Evolutionary conservation across 2,329 filamentous ascomycete genomes (phyloP), one percentile per base, ranked within the genome.

Genomic region (Ophioceras dolichostomum): DNA sequence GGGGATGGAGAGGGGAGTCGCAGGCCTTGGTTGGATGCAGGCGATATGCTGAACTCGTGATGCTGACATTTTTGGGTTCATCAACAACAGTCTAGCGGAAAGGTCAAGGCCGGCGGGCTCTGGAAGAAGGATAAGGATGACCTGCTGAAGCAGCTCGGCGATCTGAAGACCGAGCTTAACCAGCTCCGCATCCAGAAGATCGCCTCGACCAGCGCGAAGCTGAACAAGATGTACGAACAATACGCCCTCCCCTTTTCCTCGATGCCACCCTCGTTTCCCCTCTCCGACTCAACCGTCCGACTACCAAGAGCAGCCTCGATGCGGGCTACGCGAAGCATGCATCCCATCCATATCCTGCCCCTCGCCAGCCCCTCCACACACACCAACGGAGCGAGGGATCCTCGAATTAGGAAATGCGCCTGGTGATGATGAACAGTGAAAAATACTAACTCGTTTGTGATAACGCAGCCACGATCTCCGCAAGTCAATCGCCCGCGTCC

Each of bases 121-220:
- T 96, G 91, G 91, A 79, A 78, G 73, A 98, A 98, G 86, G 88
- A 77, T 82, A 96, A 96, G 82, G 86, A 94, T 62, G 93, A 98
- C 59, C 77, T 98, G 68, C 77, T 78, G 63, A 94, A 91, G 78
- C 87, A 94, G 69, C 80, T 95, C 61, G 79, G 79, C 57, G 87
- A 94, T 69, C 75, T 94, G 64, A 94, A 95, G 84, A 79, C 81
- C 49, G 93, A 98, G 76, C 80, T 98, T 54, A 84, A 86, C 61
- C 82, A 89, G 73, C 79, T 98, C 60, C 83, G 91, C 65, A 94
- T 94, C 63, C 89, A 95, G 75, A 96, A 98, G 83, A 88, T 98
- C 64, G 76, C 87, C 60, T 93, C 89, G 57, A 87, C 86, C 55
- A 81, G 85, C 60, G 83, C 83, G 62, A 98, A 98, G 79, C 79